Percentiles rank a stretch among this genome's conserved stretches.
Evolutionary conservation across 192 early-diverging fungal species (phyloP).

Genomic region (Coemansia sp.): DNA sequence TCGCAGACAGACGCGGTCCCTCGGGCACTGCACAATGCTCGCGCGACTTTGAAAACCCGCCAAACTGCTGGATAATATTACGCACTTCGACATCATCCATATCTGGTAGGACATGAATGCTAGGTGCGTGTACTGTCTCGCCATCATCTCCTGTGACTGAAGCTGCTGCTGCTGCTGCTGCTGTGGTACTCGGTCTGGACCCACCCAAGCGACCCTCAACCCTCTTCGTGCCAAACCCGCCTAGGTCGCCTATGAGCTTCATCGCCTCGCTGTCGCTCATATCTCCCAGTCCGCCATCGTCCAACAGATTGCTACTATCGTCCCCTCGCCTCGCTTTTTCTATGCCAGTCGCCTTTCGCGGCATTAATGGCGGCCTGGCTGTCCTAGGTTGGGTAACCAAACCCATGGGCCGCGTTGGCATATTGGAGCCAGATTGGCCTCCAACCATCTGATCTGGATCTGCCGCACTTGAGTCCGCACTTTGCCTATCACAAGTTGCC

Average conservation of each 20-base stretch:
- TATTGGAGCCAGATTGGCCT: background rate
- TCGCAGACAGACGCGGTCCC: background rate
- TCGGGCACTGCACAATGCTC: background rate
- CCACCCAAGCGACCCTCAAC: background rate
- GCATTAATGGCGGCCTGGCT: background rate
- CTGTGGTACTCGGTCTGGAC: background rate
- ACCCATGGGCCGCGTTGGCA: background rate
- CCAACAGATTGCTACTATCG: background rate
- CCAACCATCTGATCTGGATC: background rate
- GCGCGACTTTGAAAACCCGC: constrained; percentile 32
- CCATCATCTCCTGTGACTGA: background rate
- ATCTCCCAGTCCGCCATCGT: constrained; percentile 8
- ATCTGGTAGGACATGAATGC: constrained; percentile 16
- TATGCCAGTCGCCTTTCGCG: background rate
- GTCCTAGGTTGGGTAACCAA: background rate
- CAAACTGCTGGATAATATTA: constrained; percentile 21
- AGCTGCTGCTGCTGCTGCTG: background rate
- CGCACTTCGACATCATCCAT: constrained; percentile 37
- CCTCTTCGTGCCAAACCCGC: constrained; percentile 17
- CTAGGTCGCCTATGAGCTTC: constrained; percentile 18
- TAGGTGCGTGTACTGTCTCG: background rate
- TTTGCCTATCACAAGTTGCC: background rate
- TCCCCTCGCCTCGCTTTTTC: background rate
- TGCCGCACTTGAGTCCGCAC: background rate
- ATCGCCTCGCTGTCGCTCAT: constrained; percentile 27